Percentiles rank a stretch among this genome's conserved stretches.
Evolutionary conservation across 345 rosid genomes (phyloP).

Genomic region (Citrus trifoliata): DNA sequence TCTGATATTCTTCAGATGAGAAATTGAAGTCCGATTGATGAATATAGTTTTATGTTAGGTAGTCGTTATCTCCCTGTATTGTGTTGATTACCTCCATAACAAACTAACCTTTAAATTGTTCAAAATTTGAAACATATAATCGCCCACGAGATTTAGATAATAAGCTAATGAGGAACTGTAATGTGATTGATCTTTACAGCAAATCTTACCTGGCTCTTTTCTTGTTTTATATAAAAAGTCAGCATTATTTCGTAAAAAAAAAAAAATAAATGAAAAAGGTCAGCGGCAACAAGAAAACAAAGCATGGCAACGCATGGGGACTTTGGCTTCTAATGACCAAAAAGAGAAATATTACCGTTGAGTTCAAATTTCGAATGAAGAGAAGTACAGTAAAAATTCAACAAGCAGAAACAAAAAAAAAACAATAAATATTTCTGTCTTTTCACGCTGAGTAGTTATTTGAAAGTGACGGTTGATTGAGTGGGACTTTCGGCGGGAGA

Average conservation of each 20-base stretch:
- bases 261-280: neutral
- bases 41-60: too few relatives aligned
- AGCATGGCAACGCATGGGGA: neutral
- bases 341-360: constrained; percentile 8
- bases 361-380: constrained; percentile 23
- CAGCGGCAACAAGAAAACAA: neutral
- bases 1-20: neutral
- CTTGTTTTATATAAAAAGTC: neutral
- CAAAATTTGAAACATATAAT: neutral
- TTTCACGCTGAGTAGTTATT: neutral
- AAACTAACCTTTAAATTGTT: neutral
- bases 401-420: neutral
- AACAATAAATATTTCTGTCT: neutral
- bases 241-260: neutral
- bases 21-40: constrained; percentile 6
- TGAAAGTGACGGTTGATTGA: constrained; percentile 18
- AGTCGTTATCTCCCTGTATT: too few relatives aligned
- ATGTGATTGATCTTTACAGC: neutral
- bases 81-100: too few relatives aligned
- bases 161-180: neutral
- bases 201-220: neutral
- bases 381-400: neutral
- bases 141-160: neutral
- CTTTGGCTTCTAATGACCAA: constrained; percentile 2
- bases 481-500: constrained; percentile 11